phyloP scores from a whole-genome alignment of 306 rosid species.

The Cucurbita pepo region DNA sequence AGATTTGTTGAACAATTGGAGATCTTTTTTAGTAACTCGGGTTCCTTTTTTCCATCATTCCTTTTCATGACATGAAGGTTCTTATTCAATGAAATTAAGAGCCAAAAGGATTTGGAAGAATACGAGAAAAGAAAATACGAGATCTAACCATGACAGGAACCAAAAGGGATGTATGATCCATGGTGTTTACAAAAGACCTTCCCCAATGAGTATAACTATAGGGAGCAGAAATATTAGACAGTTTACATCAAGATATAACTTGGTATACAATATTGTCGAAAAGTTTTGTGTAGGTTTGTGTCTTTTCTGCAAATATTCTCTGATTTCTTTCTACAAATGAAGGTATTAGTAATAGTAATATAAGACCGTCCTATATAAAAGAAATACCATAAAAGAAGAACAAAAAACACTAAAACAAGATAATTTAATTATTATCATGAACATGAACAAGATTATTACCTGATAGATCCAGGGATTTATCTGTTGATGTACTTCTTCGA shows the following conservation, averaged over 20 bases:
- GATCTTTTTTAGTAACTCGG: too few relatives aligned
- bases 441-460: conserved; percentile 9
- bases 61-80: neutral
- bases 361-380: neutral
- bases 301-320: too few relatives aligned
- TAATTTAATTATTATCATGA: neutral
- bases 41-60: neutral
- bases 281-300: too few relatives aligned
- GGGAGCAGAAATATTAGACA: too few relatives aligned
- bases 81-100: neutral
- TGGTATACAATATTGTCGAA: neutral
- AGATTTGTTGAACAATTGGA: too few relatives aligned
- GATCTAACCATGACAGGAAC: neutral
- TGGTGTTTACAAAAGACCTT: too few relatives aligned
- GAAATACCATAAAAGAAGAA: neutral
- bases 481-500: conserved; percentile 42
- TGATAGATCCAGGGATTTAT: conserved; percentile 40
- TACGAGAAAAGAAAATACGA: neutral
- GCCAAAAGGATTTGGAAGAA: neutral
- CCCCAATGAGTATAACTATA: too few relatives aligned
- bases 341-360: neutral
- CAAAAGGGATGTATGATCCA: neutral
- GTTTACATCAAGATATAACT: too few relatives aligned
- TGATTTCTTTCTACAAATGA: neutral
- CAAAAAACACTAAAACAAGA: neutral